Evolutionary conservation across 148 eudicot genomes (phyloP).

Genomic region (Vaccinium corymbosum): DNA sequence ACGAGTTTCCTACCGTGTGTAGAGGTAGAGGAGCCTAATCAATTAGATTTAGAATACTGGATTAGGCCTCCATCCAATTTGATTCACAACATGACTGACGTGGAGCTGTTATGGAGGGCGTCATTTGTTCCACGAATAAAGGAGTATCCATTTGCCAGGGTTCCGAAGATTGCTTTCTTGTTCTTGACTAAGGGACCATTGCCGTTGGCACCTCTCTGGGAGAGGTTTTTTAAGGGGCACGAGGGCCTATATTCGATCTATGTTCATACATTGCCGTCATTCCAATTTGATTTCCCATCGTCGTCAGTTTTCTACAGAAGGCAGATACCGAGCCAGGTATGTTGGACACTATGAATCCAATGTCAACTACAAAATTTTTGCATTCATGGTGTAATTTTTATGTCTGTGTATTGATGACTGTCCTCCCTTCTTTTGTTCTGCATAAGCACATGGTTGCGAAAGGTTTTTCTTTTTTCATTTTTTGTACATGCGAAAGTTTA

Average conservation of each 20-base stretch:
- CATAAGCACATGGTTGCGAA: not conserved
- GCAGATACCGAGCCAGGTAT: conserved; percentile 84
- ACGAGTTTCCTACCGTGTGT: conserved; percentile 46
- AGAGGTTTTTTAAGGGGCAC: conserved; percentile 79
- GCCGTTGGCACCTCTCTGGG: conserved; percentile 93
- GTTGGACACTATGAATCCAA: conserved; percentile 7
- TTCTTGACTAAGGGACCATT: conserved; percentile 93
- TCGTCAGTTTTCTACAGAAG: conserved; percentile 77
- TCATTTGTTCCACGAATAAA: conserved; percentile 57
- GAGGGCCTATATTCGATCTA: conserved; percentile 65
- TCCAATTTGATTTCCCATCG: conserved; percentile 43
- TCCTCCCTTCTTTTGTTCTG: not conserved
- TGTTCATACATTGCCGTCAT: conserved; percentile 73
- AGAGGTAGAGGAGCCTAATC: conserved; percentile 28
- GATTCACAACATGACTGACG: conserved; percentile 77
- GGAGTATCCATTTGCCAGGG: conserved; percentile 56
- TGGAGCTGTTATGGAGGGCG: conserved; percentile 80
- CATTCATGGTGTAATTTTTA: not conserved
- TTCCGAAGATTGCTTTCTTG: conserved; percentile 92
- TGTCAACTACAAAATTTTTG: not conserved
- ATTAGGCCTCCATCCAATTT: conserved; percentile 63
- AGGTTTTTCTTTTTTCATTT: not conserved
- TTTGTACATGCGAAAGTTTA: not conserved
- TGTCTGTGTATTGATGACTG: not conserved
- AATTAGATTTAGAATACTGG: conserved; percentile 54